phyloP scores from a whole-genome alignment of 306 rosid genomes.

The Casuarina glauca region DNA sequence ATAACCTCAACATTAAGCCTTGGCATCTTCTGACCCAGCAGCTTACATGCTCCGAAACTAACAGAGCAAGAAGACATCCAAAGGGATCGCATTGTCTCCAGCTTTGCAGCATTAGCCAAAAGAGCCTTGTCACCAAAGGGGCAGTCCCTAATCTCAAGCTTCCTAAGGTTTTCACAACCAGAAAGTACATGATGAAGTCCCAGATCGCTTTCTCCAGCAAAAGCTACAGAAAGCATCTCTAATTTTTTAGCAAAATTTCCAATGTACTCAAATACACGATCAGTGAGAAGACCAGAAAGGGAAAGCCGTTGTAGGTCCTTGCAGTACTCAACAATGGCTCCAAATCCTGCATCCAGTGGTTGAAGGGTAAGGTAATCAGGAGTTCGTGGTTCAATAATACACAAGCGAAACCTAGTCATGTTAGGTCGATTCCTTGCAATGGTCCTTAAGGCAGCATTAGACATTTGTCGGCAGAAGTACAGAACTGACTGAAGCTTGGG shows the following conservation, averaged over 20 bases:
- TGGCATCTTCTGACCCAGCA: conserved; percentile 84
- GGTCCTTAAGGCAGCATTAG: conserved; percentile 72
- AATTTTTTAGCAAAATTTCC: conserved; percentile 80
- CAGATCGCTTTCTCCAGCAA: conserved; percentile 92
- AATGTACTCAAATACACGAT: conserved; percentile 74
- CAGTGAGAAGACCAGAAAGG: conserved; percentile 85
- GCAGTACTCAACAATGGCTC: conserved; percentile 97
- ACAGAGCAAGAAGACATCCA: conserved; percentile 99
- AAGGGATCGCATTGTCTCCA: conserved; percentile 99
- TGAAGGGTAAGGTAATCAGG: conserved; percentile 73
- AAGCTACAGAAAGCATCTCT: conserved; percentile 96
- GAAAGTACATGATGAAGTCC: conserved; percentile 90
- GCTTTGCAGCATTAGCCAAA: conserved; percentile 97
- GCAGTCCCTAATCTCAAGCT: conserved; percentile 97
- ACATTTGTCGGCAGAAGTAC: conserved; percentile 93
- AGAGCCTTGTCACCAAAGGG: conserved; percentile 99
- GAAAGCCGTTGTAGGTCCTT: conserved; percentile 86
- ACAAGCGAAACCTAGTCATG: conserved; percentile 83
- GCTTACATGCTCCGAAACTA: conserved; percentile 93
- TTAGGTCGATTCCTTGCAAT: conserved; percentile 85
- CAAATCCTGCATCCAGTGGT: conserved; percentile 84
- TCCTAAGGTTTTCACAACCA: conserved; percentile 93
- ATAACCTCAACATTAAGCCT: conserved; percentile 93
- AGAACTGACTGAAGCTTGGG: conserved; percentile 91
- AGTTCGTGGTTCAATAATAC: conserved; percentile 79